Percentiles rank a stretch among this genome's conserved stretches.
Evolutionary conservation across 2,329 filamentous ascomycete genomes (phyloP).

Genomic region (Arthrobotrys conoides): DNA sequence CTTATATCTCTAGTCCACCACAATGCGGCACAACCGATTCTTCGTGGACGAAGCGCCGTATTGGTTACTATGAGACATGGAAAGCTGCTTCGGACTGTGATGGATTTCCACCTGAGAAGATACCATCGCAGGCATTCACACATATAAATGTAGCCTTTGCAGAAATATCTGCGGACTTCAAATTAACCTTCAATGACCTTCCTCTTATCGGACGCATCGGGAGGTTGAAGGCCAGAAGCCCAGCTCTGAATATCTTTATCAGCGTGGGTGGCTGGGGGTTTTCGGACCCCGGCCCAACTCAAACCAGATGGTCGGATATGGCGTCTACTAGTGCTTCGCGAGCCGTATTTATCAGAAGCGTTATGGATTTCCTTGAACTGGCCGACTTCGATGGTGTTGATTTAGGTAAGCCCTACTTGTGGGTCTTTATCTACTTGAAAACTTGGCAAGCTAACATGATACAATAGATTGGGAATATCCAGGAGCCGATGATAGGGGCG

Average conservation of each 20-base stretch:
- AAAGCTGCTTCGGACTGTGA: constrained; percentile 34
- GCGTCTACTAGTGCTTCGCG: constrained; percentile 64
- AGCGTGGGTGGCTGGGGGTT: constrained; percentile 69
- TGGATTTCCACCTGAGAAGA: constrained; percentile 49
- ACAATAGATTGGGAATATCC: constrained; percentile 68
- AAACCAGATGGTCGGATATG: constrained; percentile 62
- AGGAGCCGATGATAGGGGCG: constrained; percentile 65
- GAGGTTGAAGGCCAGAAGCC: constrained; percentile 64
- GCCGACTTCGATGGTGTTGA: constrained; percentile 70
- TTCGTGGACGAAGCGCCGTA: constrained; percentile 32
- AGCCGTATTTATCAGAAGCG: constrained; percentile 65
- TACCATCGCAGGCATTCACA: constrained; percentile 59
- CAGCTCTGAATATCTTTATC: constrained; percentile 66
- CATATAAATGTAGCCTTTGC: constrained; percentile 64
- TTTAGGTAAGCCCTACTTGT: constrained; percentile 64
- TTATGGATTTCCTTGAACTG: constrained; percentile 44
- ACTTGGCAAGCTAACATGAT: not conserved
- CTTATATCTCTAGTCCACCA: no score
- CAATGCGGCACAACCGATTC: not conserved
- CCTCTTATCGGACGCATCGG: constrained; percentile 65
- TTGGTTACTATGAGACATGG: constrained; percentile 61
- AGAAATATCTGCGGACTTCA: constrained; percentile 62
- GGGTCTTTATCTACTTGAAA: no score
- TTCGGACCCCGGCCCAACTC: constrained; percentile 65
- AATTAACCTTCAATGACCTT: constrained; percentile 63